Conservation (phyloP, 192 early-diverging fungal species). For the Coemansia reversa region DNA sequence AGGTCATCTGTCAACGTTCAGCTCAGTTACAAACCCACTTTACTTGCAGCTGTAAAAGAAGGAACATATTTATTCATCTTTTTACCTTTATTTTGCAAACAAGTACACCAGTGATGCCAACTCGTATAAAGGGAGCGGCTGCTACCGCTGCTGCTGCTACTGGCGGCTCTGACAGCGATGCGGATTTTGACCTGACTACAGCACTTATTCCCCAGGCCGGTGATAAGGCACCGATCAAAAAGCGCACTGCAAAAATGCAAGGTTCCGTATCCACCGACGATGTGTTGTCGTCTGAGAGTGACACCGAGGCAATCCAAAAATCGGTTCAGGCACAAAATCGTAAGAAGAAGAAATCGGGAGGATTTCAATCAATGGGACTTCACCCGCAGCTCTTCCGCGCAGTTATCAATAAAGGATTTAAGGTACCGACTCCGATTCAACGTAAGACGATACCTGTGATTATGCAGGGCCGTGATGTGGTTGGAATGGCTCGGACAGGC, state of each 20-base stretch:
- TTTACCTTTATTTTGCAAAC: not conserved
- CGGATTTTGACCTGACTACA: conserved; percentile 48
- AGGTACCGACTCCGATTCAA: conserved; percentile 98
- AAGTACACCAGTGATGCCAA: conserved; percentile 5
- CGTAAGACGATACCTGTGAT: conserved; percentile 91
- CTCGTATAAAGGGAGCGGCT: conserved; percentile 7
- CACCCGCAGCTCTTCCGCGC: conserved; percentile 81
- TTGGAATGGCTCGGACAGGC: conserved; percentile 98
- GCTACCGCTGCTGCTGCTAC: not conserved
- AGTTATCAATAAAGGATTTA: conserved; percentile 90
- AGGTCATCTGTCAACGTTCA: not conserved
- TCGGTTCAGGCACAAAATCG: conserved; percentile 66
- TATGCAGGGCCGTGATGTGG: conserved; percentile 88
- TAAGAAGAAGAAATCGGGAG: conserved; percentile 94
- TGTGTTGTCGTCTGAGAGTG: conserved; percentile 25
- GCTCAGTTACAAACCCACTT: not conserved
- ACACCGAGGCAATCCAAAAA: conserved; percentile 39
- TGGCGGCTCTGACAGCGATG: conserved; percentile 45
- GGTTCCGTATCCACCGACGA: not conserved
- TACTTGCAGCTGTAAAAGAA: not conserved
- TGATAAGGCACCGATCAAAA: conserved; percentile 11
- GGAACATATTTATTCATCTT: not conserved
- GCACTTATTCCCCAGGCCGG: conserved; percentile 48
- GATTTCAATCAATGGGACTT: conserved; percentile 97
- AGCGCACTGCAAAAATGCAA: not conserved